phyloP scores from a whole-genome alignment of 495 filamentous ascomycete species.

The Friedmanniomyces endolithicus region DNA sequence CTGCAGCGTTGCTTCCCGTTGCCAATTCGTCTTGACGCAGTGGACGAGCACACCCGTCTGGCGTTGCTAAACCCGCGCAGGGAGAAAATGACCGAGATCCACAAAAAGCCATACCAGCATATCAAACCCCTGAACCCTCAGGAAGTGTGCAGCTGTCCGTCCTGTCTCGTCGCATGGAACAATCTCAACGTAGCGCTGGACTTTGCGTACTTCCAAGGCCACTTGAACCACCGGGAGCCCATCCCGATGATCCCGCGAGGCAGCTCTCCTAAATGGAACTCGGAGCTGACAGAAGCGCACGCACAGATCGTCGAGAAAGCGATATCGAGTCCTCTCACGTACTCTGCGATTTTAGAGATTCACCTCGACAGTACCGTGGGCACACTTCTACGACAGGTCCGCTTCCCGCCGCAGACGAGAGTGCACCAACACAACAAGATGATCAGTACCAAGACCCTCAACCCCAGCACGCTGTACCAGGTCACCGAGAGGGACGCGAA shows the following conservation, averaged over 20 bases:
- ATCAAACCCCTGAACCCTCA: slow-evolving; percentile 31
- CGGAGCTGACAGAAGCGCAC: slow-evolving; percentile 29
- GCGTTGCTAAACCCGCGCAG: slow-evolving; percentile 31
- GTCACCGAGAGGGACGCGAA: slow-evolving; percentile 37
- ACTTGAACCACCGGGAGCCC: slow-evolving; percentile 39
- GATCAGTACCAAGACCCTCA: slow-evolving; percentile 32
- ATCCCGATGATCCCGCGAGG: slow-evolving; percentile 40
- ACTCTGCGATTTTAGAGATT: slow-evolving; percentile 38
- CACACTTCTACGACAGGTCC: slow-evolving; percentile 37
- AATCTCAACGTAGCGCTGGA: slow-evolving; percentile 40
- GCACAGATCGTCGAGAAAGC: slow-evolving; percentile 33
- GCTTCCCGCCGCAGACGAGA: slow-evolving; percentile 36
- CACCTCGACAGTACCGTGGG: slow-evolving; percentile 40
- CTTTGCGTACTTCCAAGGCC: slow-evolving; percentile 41
- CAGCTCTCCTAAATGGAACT: slow-evolving; percentile 35
- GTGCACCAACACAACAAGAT: slow-evolving; percentile 30
- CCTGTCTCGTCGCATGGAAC: slow-evolving; percentile 42
- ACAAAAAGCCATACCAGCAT: slow-evolving; percentile 39
- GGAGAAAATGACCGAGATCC: slow-evolving; percentile 28
- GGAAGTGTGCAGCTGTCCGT: slow-evolving; percentile 40
- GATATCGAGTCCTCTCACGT: slow-evolving; percentile 34
- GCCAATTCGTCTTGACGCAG: slow-evolving; percentile 32
- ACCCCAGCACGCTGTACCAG: slow-evolving; percentile 31
- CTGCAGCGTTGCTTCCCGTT: slow-evolving; percentile 38
- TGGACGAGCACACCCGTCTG: slow-evolving; percentile 29